These are phyloP conservation scores for Zoysia matrella DNA, from an alignment of 202 grass and related monocot genomes.

Conservation along the genomic window DNA sequence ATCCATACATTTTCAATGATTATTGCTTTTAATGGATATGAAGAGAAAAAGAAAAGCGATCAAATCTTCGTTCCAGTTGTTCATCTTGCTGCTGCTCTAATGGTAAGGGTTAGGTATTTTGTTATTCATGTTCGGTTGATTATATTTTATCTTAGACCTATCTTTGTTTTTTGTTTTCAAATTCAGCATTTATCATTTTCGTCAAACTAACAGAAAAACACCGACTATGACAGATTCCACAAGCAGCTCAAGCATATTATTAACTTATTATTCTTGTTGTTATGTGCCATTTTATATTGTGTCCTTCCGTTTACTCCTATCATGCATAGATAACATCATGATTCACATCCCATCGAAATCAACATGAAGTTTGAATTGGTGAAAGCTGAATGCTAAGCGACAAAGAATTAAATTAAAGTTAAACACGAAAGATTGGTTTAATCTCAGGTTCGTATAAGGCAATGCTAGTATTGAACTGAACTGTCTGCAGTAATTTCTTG, in stretches of 20 bases:
- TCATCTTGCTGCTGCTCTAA: conserved; percentile 74
- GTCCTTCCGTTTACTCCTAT: neutral
- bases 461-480: neutral
- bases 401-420: neutral
- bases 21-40: conserved; percentile 96
- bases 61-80: conserved; percentile 69
- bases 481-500: neutral
- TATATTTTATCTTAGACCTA: conserved; percentile 16
- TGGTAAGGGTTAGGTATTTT: conserved; percentile 56
- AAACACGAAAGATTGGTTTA: neutral
- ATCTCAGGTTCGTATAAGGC: neutral
- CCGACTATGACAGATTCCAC: neutral
- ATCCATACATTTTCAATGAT: conserved; percentile 97
- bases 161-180: conserved; percentile 23
- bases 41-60: conserved; percentile 72
- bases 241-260: neutral
- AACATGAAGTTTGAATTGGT: neutral
- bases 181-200: neutral
- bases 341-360: neutral
- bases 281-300: neutral
- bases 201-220: neutral
- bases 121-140: conserved; percentile 1
- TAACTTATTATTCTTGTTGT: neutral
- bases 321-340: neutral
- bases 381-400: conserved; percentile 16